Evolutionary conservation across 2,329 filamentous ascomycete genomes (phyloP), one percentile per base, ranked within the genome.

Genomic region (Ascochyta rabiei): DNA sequence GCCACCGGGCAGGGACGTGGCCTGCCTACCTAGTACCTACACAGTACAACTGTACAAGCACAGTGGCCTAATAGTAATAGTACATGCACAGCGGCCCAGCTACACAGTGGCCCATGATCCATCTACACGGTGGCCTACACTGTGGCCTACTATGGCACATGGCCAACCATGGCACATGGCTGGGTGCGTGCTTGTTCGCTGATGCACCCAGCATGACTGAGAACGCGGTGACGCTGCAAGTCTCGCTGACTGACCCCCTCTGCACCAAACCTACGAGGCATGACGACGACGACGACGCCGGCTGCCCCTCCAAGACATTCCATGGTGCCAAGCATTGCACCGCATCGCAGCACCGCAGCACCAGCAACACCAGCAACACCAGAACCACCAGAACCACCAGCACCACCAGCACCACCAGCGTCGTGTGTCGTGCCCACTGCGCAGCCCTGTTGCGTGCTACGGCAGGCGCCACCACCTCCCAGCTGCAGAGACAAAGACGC

Each of bases 401-500:
- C 15, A 19, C 39, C 24, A 34, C 6, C 35, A 15, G 12, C 35
- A 39, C 13, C 35, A 10, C 13, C 19, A 18, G 10, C 35, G 55
- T 53, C 55, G 54, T 53, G 52, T 64, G 18, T 49, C 42, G 48
- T 46, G 42, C 40, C 19, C 40, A 26, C 49, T 43, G 48, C 40
- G 21, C 33, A n/a, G 33, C 37, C n/a, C 40, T 48, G 44, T 49
- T 43, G 35, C 33, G 41, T 59, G 53, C 34, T 47, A 43, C 41
- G 42, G 53, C 53, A 47, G 59, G 39, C 46, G 48, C 49, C 49
- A 49, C 56, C 48, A 50, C 56, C n/a, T n/a, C n/a, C 47, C 52
- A 56, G 47, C 57, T 31, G 57, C 49, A 50, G 33, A 59, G 55
- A 65, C 55, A 59, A 54, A 54, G 51, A 34, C 53, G 48, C 42